Base-by-base conservation (phyloP, 371 early-diverging fungal species). In the Mortierella sp. region DNA sequence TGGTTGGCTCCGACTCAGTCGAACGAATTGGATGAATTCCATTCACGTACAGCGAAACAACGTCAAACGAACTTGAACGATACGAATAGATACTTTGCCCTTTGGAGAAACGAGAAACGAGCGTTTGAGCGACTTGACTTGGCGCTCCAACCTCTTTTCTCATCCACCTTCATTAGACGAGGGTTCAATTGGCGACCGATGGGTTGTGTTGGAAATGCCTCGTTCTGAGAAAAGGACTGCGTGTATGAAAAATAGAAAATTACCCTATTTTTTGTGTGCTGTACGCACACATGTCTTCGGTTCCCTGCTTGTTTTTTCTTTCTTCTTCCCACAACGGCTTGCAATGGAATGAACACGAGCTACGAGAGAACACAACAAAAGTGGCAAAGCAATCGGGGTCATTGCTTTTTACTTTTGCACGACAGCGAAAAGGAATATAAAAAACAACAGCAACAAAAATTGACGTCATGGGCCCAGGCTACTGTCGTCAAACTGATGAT, bases 321-420 rank as follows among this genome's bases (percentile, higher is more conserved):
- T 55, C 34, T 13, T 55, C 24, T 53, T 24, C 9, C 11, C 3
- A 34, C 34, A 64, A 40, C 40, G 37, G 31, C 58, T 19, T 58
- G 16, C 55, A 9, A n/a, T 14, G 24, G 16, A 55, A 9, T 55
- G 55, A 55, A 55, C 8, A 24, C 7, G 44, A 40, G 16, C 4
- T 10, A 65, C 24, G 39, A 63, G 64, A 48, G 68, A 34, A 61
- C 31, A 14, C 13, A 55, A 24, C 55, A 64, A 31, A 41, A 24
- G 14, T 16, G 31, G 24, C 40, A 40, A 64, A 40, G 64, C 64
- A 64, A 55, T 55, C 55, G 34, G 55, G 29, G 55, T 55, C 55
- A 55, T 55, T 5, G 55, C 4, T 31, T 4, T 55, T 47, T 16
- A 14, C 16, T 7, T 6, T 22, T n/a, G 10, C n/a, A 31, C 6